Percentiles rank a stretch among this genome's conserved stretches.
Conservation (phyloP, 2,329 filamentous ascomycete genomes). For the Alternaria angustiovoidea region DNA sequence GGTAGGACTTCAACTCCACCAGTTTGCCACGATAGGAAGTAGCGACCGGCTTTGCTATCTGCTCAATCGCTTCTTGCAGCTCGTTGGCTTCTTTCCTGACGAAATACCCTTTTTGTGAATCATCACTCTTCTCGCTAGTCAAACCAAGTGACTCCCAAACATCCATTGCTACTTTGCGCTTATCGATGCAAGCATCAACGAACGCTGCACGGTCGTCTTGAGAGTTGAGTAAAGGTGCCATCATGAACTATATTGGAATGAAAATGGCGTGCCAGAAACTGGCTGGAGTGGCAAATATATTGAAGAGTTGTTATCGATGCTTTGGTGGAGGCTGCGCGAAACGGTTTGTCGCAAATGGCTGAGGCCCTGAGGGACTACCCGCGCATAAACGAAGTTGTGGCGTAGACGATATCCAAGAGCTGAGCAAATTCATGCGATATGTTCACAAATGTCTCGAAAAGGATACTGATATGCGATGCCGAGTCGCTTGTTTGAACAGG, state of each 20-base stretch:
- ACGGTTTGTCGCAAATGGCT: conserved; percentile 4
- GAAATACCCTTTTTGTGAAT: conserved; percentile 13
- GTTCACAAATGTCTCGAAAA: not conserved
- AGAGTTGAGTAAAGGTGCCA: conserved; percentile 11
- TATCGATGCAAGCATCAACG: conserved; percentile 17
- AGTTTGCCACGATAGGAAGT: not conserved
- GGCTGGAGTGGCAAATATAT: not conserved
- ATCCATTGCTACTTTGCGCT: conserved; percentile 7
- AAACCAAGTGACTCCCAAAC: conserved; percentile 18
- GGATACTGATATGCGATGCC: not conserved
- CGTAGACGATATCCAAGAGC: not conserved
- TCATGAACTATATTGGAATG: not conserved
- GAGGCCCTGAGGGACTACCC: not conserved
- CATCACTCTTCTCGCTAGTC: conserved; percentile 1
- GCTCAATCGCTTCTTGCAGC: conserved; percentile 14
- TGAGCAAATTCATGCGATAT: conserved; percentile 12
- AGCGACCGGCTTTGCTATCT: conserved; percentile 13
- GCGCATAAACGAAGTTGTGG: conserved; percentile 5
- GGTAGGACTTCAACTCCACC: not conserved
- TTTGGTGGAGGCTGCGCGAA: conserved; percentile 1
- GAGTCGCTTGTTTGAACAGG: conserved; percentile 9
- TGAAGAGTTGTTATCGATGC: not conserved
- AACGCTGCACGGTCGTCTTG: conserved; percentile 15
- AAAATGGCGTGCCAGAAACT: not conserved
- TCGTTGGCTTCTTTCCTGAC: conserved; percentile 13